A percentile compares a stretch with the other conserved stretches of the same genome.
These are phyloP conservation scores for Pulveroboletus frians DNA, from an alignment of 768 basidiomycete species.

Conservation along the genomic window DNA sequence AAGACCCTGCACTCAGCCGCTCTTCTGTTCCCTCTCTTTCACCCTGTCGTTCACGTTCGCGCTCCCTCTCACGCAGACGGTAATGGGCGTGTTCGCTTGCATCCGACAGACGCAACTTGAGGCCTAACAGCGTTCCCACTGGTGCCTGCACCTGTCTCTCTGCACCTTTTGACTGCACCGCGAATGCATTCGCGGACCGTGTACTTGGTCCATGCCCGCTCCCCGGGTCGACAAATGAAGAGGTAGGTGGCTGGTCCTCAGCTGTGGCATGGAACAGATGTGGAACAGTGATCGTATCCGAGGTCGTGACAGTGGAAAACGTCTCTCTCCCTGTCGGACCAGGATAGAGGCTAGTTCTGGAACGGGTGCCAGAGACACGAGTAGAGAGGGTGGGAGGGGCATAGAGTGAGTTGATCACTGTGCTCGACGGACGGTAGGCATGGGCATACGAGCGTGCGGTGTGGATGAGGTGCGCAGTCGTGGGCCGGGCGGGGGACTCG, in stretches of 20 bases:
- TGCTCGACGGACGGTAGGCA: constrained; percentile 11
- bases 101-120: constrained; percentile 21
- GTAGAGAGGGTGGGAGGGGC: constrained; percentile 1
- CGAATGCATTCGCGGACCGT: background rate
- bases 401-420: constrained; percentile 14
- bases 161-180: background rate
- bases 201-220: background rate
- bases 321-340: constrained; percentile 11
- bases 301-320: constrained; percentile 19
- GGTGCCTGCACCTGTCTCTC: background rate
- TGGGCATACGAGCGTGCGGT: constrained; percentile 15
- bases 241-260: background rate
- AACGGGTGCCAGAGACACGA: constrained; percentile 10
- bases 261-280: constrained; percentile 2
- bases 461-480: constrained; percentile 15
- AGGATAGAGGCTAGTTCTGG: constrained; percentile 13
- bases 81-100: constrained; percentile 22
- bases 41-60: constrained; percentile 7
- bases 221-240: background rate
- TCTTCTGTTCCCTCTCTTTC: background rate
- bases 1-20: background rate
- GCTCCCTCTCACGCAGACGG: constrained; percentile 19
- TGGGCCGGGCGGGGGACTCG: constrained; percentile 9
- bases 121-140: constrained; percentile 9
- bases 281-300: constrained; percentile 14